Base-by-base conservation (phyloP, 2,329 filamentous ascomycete species). In the Talaromyces atroroseus region DNA sequence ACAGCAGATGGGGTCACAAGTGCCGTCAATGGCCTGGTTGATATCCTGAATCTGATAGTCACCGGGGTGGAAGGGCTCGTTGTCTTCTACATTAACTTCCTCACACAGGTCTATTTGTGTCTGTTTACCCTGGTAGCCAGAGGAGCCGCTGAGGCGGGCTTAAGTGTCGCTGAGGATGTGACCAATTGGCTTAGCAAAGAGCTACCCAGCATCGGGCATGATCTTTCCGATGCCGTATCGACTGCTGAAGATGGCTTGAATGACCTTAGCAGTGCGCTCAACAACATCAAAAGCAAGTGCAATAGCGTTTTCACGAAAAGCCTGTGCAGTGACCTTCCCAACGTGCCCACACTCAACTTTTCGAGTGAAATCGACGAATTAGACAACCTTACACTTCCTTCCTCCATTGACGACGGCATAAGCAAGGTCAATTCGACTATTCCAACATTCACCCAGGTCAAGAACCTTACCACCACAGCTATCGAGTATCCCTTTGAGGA, bases 71-170 rank as follows among this genome's bases (percentile, higher is more conserved):
- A 96, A 74, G 86, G 88, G 68, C 86, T 97, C 54, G 86, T 96
- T 60, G 79, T 96, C 62, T 99, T 96, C 74, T 83, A 91, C 69
- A 91, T 99, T 76, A 90, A 95, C 71, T 87, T 96, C 75, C 82
- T 96, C 74, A 92, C 90, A 46, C 87, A 86, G 51, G 96, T 91
- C 16, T 96, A 96, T 68, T 81, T 90, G 62, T 99, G 94, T 68
- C 81, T 99, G 52, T 89, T 95, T 68, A 89, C 89, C 29, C 83
- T 95, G 61, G 85, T 90, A 49, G 81, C 96, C 56, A 83, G 88
- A 61, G 90, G 90, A 60, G 89, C 85, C 65, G 77, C 96, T 52
- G 84, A 90, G 52, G 85, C 86, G 46, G 89, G 83, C 16, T 75
- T 88, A 52, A 75, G 80, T 52, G 58, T 87, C 60, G 78, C 85